These are phyloP conservation scores for Dittrichia graveolens DNA, from an alignment of 129 eudicot species.

Conservation along the genomic window DNA sequence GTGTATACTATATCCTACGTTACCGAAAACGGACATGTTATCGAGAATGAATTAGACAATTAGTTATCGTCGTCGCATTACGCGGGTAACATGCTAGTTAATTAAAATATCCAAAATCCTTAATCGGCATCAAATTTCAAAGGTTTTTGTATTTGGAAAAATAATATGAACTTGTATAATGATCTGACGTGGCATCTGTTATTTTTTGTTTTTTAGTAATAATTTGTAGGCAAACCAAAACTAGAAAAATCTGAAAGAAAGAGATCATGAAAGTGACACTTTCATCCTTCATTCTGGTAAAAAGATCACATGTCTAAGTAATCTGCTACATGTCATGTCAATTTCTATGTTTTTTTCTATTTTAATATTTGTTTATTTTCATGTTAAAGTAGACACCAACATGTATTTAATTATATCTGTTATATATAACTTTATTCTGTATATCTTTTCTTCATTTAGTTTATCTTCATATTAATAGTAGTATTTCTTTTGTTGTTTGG, in stretches of 20 bases:
- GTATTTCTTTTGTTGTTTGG: no score
- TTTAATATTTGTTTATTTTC: not conserved
- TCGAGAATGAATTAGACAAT: no score
- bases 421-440: no score
- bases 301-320: constrained; percentile 22
- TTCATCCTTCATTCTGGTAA: constrained; percentile 18
- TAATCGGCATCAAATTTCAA: not conserved
- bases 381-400: no score
- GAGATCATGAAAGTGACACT: constrained; percentile 12
- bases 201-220: constrained; percentile 15
- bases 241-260: constrained; percentile 15
- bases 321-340: constrained; percentile 19
- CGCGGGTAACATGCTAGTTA: no score
- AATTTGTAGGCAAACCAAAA: constrained; percentile 16
- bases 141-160: constrained; percentile 8
- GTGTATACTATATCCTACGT: no score
- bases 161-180: not conserved
- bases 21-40: no score
- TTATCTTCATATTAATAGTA: no score
- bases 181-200: constrained; percentile 16
- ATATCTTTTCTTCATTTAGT: no score
- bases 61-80: no score
- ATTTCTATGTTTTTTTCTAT: constrained; percentile 4
- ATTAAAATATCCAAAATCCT: no score
- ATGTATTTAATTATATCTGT: no score